Base-by-base conservation (phyloP, 768 basidiomycete species). In the Mycena galopus region DNA sequence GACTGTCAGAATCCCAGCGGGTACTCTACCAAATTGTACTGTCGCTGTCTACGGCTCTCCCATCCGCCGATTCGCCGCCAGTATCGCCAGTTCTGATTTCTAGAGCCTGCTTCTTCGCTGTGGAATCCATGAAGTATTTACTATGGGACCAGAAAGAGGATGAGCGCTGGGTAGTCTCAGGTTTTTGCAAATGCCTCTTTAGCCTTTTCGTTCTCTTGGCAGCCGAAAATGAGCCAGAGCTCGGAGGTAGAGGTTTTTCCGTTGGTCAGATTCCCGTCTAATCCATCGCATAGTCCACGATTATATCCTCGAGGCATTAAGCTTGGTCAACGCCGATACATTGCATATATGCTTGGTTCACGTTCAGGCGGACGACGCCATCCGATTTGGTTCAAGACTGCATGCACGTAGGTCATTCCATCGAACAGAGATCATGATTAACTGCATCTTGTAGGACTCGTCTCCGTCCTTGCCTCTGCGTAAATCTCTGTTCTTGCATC, bases 221-320 rank as follows among this genome's bases (percentile, higher is more conserved):
- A 21, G 68, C 61, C 29, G 65, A 77, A 27, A 76, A 72, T 9
- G 58, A 66, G 25, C 77, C 76, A 30, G 79, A 79, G 27, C 35
- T 78, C 2, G 25, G 71, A 25, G 65, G 82, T 83, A 67, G 32
- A 78, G 66, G n/a, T 30, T 53, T 21, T 14, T 14, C 39, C 50
- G 11, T 29, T 70, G 12, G 37, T 58, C 37, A 12, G 19, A 25
- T 27, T 33, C 47, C 42, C 23, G 12, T 58, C 19, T 62, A 47
- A 60, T 42, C 11, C 25, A n/a, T 61, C 32, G n/a, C 25, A 27
- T 65, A 85, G 84, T 81, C 56, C 82, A 79, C 56, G 79, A 82
- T 39, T 66, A 79, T 21, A 73, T 83, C 17, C 59, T 86, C 8
- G 82, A 82, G 77, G 77, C 76, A 21, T 69, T 85, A 4, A 77